Percentiles rank a stretch among this genome's conserved stretches.
phyloP scores from a whole-genome alignment of 208 protist species.

The Leishmania tarentolae region DNA sequence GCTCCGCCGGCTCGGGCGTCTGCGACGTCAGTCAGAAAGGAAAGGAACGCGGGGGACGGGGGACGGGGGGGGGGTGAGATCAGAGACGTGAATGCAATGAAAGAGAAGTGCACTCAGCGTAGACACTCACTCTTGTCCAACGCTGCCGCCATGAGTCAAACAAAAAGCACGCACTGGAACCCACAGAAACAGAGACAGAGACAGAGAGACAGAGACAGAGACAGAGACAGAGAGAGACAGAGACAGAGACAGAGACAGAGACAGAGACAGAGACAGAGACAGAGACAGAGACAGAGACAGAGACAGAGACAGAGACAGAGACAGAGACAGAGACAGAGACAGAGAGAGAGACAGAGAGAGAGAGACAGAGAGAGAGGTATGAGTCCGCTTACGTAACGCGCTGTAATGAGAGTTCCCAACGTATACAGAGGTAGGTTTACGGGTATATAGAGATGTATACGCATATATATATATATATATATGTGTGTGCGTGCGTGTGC shows the following conservation, averaged over 20 bases:
- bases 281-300: background rate
- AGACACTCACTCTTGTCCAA: too few species aligned
- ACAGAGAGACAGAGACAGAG: background rate
- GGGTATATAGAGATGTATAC: background rate
- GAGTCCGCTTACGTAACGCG: background rate
- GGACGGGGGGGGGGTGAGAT: background rate
- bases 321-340: background rate
- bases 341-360: background rate
- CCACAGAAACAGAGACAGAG: background rate
- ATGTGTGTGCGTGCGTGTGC: background rate
- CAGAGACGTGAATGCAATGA: too few species aligned
- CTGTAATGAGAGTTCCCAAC: background rate
- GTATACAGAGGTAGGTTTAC: too few species aligned
- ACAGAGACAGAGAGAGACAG: background rate
- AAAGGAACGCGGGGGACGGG: background rate
- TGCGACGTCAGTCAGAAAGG: too few species aligned
- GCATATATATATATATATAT: background rate
- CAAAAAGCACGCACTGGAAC: too few species aligned
- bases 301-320: background rate
- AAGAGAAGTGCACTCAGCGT: too few species aligned
- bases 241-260: background rate
- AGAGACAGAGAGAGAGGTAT: background rate
- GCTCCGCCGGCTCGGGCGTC: too few species aligned
- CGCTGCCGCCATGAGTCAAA: too few species aligned
- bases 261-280: background rate